Evolutionary conservation across 2,329 filamentous ascomycete species (phyloP).

Genomic region (Arthrobotrys entomopaga): DNA sequence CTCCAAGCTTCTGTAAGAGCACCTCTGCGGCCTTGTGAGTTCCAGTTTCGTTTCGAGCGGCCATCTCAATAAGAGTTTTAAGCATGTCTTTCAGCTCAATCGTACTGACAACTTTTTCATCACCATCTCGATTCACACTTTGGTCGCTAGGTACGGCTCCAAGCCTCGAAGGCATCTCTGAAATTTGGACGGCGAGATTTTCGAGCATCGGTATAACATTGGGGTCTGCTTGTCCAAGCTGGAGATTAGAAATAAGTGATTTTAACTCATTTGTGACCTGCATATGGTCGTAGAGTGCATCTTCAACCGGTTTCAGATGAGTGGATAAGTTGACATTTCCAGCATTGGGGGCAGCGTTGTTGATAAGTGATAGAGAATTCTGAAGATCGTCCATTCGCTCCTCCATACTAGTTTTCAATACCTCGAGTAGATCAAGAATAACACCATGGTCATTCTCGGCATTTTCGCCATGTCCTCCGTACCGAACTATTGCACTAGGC

Average conservation of each 20-base stretch:
- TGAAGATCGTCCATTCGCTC: constrained; percentile 53
- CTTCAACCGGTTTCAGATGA: constrained; percentile 32
- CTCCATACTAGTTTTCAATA: constrained; percentile 49
- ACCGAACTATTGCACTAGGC: constrained; percentile 29
- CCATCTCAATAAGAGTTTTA: constrained; percentile 57
- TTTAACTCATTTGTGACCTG: constrained; percentile 43
- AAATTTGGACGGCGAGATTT: constrained; percentile 16
- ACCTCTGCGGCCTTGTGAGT: constrained; percentile 57
- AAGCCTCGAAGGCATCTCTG: constrained; percentile 24
- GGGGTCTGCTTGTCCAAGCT: neutral
- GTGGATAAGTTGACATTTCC: constrained; percentile 12
- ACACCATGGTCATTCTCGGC: constrained; percentile 35
- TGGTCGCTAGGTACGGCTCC: constrained; percentile 6
- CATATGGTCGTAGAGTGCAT: constrained; percentile 31
- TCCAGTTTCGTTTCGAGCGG: constrained; percentile 57
- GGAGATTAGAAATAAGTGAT: constrained; percentile 36
- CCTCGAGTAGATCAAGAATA: constrained; percentile 42
- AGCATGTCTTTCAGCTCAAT: constrained; percentile 57
- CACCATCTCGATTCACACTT: neutral
- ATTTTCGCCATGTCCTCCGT: constrained; percentile 17
- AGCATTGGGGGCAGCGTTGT: constrained; percentile 15
- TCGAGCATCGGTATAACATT: constrained; percentile 13
- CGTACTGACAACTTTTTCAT: constrained; percentile 40
- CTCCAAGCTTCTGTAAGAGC: constrained; percentile 56
- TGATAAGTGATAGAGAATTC: constrained; percentile 47